A percentile compares a stretch with the other conserved stretches of the same genome.
Evolutionary conservation across 2,329 filamentous ascomycete species (phyloP).

Genomic region (Arthroderma sp.): DNA sequence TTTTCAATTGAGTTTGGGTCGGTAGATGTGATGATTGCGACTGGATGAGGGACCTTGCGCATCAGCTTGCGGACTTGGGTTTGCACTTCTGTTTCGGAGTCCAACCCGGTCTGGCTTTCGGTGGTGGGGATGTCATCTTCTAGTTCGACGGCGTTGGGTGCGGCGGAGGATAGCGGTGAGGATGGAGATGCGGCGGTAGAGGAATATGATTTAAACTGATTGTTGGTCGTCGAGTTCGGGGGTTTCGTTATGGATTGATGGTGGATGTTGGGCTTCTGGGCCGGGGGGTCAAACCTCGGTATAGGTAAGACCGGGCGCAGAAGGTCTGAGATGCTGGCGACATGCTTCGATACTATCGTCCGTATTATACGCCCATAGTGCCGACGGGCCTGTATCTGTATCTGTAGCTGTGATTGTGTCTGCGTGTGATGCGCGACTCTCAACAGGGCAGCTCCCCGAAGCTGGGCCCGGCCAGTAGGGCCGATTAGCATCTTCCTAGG

Average conservation of each 20-base stretch:
- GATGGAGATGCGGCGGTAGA: neutral
- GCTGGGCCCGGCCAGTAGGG: slow-evolving; percentile 3
- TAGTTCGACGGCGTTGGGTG: slow-evolving; percentile 1
- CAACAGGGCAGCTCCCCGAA: slow-evolving; percentile 3
- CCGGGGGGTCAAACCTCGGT: neutral
- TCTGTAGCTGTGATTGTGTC: neutral
- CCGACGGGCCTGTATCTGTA: slow-evolving; percentile 2
- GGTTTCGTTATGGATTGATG: neutral
- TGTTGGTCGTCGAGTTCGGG: too few species aligned
- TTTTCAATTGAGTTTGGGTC: slow-evolving; percentile 19
- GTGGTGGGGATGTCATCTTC: slow-evolving; percentile 9
- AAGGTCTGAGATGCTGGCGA: slow-evolving; percentile 10
- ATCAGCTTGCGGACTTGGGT: slow-evolving; percentile 33
- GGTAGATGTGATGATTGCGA: slow-evolving; percentile 42
- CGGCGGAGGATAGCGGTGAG: neutral
- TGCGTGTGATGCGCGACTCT: neutral
- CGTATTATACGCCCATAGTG: slow-evolving; percentile 10
- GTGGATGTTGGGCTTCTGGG: neutral
- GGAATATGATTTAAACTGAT: neutral
- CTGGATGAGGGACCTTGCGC: slow-evolving; percentile 44
- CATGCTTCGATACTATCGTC: slow-evolving; percentile 12
- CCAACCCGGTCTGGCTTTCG: neutral
- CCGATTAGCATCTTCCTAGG: slow-evolving; percentile 9
- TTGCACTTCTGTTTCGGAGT: slow-evolving; percentile 7
- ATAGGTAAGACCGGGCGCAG: slow-evolving; percentile 9